Base-by-base conservation (phyloP, 768 basidiomycete species). In the Mycena belliarum region DNA sequence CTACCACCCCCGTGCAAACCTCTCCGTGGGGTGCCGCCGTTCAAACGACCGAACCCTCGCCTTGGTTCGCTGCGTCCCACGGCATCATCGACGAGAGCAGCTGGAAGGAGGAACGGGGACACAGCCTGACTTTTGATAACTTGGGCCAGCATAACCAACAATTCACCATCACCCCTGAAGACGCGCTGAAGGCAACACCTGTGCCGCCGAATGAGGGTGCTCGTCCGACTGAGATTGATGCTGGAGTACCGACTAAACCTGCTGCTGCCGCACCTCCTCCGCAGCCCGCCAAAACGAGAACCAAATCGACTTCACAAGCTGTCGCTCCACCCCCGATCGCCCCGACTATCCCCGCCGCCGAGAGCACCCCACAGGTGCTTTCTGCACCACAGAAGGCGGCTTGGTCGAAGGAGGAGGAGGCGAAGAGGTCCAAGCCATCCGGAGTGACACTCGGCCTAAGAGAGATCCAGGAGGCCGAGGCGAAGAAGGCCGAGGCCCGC, bases 401-500 rank as follows among this genome's bases (percentile, higher is more conserved):
- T 16, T 91, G 89, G 87, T 76, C 80, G 20, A 83, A 82, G 59
- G 87, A 87, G 32, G 87, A 91, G 38, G 89, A 91, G 15, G 74
- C 75, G 37, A 84, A 84, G 71, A 86, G 85, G 68, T 69, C 76
- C 44, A 79, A 79, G 68, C 65, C 70, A 8, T 66, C 73, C 15
- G 71, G 71, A 16, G 65, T 73, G 6, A 74, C 87, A 23, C 76
- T 88, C 35, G 92, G 91, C 60, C 75, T 99, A 35, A 87, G 95
- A 53, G 94, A 98, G 55, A 99, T 99, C 44, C 97, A 99, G 70
- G 94, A 97, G 64, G 87, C 89, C 3, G 97, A 99, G 72, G 84
- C 83, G 9, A 93, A 85, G 73, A 88, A 87, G 66, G 79, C 83
- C 2, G 94, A 93, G 65, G 85, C 81, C 12, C 83, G 89, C 41